Percentiles rank a stretch among this genome's conserved stretches.
Conservation (phyloP, 78 protist species). For the Corallochytrium limacisporum region DNA sequence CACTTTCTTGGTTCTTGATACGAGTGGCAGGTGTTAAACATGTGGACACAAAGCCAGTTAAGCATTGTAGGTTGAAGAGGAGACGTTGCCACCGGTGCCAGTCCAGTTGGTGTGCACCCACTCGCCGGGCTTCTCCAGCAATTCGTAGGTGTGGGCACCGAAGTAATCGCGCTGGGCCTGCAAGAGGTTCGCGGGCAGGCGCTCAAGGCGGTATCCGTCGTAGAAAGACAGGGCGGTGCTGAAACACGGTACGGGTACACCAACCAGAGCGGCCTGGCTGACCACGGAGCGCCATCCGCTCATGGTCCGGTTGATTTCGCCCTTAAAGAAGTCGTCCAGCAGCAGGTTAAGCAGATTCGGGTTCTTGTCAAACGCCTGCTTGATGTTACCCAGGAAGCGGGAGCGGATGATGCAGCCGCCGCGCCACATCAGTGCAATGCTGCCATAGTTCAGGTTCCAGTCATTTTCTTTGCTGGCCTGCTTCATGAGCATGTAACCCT, state of each 20-base stretch:
- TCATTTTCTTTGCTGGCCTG: not conserved
- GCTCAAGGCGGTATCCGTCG: conserved; percentile 63
- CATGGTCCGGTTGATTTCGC: conserved; percentile 2
- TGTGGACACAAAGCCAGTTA: no score
- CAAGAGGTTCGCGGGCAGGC: conserved; percentile 71
- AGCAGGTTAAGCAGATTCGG: conserved; percentile 55
- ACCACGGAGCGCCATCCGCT: conserved; percentile 37
- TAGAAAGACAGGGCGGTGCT: conserved; percentile 72
- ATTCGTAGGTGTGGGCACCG: conserved; percentile 90
- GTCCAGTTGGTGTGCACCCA: conserved; percentile 61
- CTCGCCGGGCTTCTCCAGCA: conserved; percentile 49
- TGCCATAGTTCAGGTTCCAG: conserved; percentile 73
- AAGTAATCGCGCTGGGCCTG: conserved; percentile 88
- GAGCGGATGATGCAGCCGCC: conserved; percentile 96
- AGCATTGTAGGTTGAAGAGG: conserved; percentile 4
- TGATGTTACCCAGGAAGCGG: conserved; percentile 64
- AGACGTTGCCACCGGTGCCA: conserved; percentile 17
- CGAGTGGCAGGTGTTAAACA: no score
- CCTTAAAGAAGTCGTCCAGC: conserved; percentile 49
- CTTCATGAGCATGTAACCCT: conserved; percentile 24
- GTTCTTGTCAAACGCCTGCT: conserved; percentile 63
- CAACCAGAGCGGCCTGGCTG: conserved; percentile 22
- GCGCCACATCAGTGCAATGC: conserved; percentile 78
- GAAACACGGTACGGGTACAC: conserved; percentile 82
- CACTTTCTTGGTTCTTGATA: no score